Base-by-base conservation (phyloP, 2,329 filamentous ascomycete species). In the Verticillium nubilum region DNA sequence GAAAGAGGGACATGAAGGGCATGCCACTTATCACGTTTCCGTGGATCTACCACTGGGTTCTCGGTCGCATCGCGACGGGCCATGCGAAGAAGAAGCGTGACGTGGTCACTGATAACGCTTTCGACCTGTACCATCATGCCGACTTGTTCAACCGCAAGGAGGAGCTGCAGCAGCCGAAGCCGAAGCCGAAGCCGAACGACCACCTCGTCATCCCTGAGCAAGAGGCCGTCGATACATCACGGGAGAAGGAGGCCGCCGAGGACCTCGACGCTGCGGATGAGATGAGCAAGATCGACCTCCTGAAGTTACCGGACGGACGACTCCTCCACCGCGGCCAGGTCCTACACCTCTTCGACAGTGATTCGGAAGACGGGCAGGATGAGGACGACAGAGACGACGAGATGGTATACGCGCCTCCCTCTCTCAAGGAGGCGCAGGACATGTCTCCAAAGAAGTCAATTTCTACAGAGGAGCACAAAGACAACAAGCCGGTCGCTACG, bases 11-110 rank as follows among this genome's bases (percentile, higher is more conserved):
- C 12, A 67, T 78, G 2, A 77, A 77, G 9, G 75, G 77, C 2
- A 88, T 92, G 80, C 94, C 95, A 0, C 77, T 98, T 9, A 95
- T 97, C 66, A 95, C 89, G 61, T 98, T 97, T 67, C 94, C 95
- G 0, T 99, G 95, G 95, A 78, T 98, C 2, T 96, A 98, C 64
- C 80, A 86, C 13, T 80, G 82, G 52, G 83, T 92, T 61, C 78
- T 96, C 4, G 87, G 89, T 1, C 80, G 81, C 54, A 86, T 96
- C 66, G 90, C 89, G 1, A 84, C 60, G 1, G 58, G 61, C 15
- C 42, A 31, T 13, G 61, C 15, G 10, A 25, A n/a, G 13, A 15
- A 6, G 27, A 29, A 13, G 25, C 52, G 52, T 13, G 52, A 57
- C 37, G 19, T 57, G 3, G 27, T 50, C 56, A 57, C 56, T 3